Evolutionary conservation across 257 asterid species (phyloP).

Genomic region (Lantana camara): DNA sequence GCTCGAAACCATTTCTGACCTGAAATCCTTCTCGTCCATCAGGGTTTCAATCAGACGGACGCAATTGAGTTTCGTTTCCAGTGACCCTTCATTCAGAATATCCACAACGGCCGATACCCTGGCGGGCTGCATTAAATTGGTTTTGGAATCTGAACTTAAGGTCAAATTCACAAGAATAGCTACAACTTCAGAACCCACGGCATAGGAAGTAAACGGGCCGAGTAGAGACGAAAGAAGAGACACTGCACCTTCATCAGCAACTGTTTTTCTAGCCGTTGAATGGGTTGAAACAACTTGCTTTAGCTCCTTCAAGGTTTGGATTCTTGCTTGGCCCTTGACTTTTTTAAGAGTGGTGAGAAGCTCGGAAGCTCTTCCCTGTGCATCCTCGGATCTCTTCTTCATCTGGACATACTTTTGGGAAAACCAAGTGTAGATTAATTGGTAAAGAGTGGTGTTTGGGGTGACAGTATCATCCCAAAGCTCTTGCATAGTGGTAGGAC

Average conservation of each 20-base stretch:
- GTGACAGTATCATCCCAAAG: slow-evolving; percentile 71
- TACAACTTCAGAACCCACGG: slow-evolving; percentile 62
- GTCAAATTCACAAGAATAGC: slow-evolving; percentile 55
- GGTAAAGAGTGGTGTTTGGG: slow-evolving; percentile 64
- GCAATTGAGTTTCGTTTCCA: slow-evolving; percentile 63
- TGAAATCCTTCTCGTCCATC: slow-evolving; percentile 59
- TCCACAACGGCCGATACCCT: slow-evolving; percentile 62
- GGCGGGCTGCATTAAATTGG: slow-evolving; percentile 68
- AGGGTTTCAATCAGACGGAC: slow-evolving; percentile 47
- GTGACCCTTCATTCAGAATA: slow-evolving; percentile 65
- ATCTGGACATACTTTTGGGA: slow-evolving; percentile 63
- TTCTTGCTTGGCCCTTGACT: slow-evolving; percentile 66
- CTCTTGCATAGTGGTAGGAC: slow-evolving; percentile 88
- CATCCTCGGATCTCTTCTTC: slow-evolving; percentile 72
- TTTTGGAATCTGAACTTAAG: slow-evolving; percentile 47
- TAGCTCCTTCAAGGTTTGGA: slow-evolving; percentile 63
- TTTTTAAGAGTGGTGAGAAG: slow-evolving; percentile 52
- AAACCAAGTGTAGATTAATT: slow-evolving; percentile 62
- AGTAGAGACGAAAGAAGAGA: slow-evolving; percentile 54
- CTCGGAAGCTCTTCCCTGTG: slow-evolving; percentile 61
- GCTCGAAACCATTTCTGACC: slow-evolving; percentile 50
- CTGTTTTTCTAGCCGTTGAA: slow-evolving; percentile 53
- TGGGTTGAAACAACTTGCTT: slow-evolving; percentile 48
- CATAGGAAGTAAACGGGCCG: slow-evolving; percentile 73
- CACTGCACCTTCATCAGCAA: slow-evolving; percentile 60